Conservation (phyloP, 163 green algal genomes). For the Coccomyxa subellipsoidea region DNA sequence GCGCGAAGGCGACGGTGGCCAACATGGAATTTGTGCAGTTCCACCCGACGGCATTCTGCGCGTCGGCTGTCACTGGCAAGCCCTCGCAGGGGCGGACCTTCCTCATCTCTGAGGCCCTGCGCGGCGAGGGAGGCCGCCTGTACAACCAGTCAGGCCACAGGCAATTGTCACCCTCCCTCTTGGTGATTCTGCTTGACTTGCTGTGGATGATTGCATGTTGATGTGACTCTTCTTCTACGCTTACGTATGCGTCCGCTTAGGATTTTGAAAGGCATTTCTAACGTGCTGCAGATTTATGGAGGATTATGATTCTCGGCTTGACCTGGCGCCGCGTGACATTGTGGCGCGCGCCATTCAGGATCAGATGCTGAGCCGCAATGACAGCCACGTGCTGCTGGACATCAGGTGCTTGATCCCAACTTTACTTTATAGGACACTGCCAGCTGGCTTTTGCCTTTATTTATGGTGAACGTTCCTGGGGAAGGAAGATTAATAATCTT, state of each 20-base stretch:
- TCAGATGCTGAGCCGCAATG: slow-evolving; percentile 60
- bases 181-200: background rate
- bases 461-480: too few relatives aligned
- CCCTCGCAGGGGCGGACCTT: slow-evolving; percentile 60
- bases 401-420: slow-evolving; percentile 47
- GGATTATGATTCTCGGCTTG: slow-evolving; percentile 76
- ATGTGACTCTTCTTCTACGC: background rate
- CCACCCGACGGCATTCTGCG: slow-evolving; percentile 72
- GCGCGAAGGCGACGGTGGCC: slow-evolving; percentile 72
- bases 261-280: background rate
- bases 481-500: too few relatives aligned
- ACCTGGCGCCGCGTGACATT: slow-evolving; percentile 95
- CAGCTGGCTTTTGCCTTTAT: too few relatives aligned
- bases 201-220: background rate
- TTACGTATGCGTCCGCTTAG: too few relatives aligned
- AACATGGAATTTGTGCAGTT: slow-evolving; percentile 99
- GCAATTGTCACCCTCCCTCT: background rate
- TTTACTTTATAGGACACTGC: background rate
- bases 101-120: slow-evolving; percentile 95
- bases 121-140: slow-evolving; percentile 80
- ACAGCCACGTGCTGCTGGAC: slow-evolving; percentile 81
- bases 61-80: background rate
- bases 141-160: slow-evolving; percentile 6
- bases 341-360: slow-evolving; percentile 92
- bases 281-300: slow-evolving; percentile 79